Evolutionary conservation across 1,284 basidiomycete genomes (phyloP).

Genomic region (Ceratobasidium sp.): DNA sequence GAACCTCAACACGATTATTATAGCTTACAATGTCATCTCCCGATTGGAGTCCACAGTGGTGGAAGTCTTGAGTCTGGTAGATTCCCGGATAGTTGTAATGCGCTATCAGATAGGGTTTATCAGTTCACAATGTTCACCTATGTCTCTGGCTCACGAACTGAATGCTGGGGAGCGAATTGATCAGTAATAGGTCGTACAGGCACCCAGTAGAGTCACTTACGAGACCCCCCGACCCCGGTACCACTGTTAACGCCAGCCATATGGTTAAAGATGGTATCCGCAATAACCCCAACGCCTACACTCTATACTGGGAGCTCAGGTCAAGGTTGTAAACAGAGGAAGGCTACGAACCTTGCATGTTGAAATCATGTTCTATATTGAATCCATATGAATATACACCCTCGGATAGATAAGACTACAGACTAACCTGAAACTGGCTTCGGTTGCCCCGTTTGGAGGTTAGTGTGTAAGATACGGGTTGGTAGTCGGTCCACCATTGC

Average conservation of each 20-base stretch:
- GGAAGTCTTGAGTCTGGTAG: conserved; percentile 42
- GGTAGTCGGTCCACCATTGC: conserved; percentile 75
- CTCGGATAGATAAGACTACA: conserved; percentile 43
- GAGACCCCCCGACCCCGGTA: conserved; percentile 40
- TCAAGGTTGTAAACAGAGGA: neutral
- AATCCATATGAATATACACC: neutral
- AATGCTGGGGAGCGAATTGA: conserved; percentile 14
- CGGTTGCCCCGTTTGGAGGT: conserved; percentile 44
- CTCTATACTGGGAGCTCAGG: neutral
- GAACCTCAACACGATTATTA: conserved; percentile 64
- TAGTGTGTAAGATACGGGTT: conserved; percentile 61
- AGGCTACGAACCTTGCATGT: conserved; percentile 30
- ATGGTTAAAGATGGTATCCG: conserved; percentile 40
- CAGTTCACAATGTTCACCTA: neutral
- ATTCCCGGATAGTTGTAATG: conserved; percentile 42
- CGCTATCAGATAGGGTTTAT: conserved; percentile 16
- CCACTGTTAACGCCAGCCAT: conserved; percentile 39
- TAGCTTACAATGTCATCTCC: conserved; percentile 37
- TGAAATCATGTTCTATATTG: conserved; percentile 41
- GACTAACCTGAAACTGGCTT: conserved; percentile 53
- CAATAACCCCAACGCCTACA: conserved; percentile 44
- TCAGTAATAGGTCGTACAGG: neutral
- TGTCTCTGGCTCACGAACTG: conserved; percentile 12
- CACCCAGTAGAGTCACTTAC: conserved; percentile 8
- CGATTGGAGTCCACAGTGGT: conserved; percentile 39